Conservation (phyloP, 306 rosid species). For the Pachyrhizus erosus region DNA sequence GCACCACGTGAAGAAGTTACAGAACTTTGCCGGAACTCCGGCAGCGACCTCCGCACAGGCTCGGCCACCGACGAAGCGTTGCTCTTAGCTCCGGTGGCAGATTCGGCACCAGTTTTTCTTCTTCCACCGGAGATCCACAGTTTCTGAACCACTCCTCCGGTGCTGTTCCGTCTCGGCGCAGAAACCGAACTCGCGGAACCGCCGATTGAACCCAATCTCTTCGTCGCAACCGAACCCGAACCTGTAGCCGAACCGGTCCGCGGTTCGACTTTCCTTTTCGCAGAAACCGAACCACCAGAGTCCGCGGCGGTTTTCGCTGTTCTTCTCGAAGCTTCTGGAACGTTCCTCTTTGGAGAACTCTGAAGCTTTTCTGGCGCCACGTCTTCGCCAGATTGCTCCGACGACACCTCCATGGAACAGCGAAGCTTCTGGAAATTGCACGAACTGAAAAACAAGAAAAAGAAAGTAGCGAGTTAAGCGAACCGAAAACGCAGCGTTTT, state of each 20-base stretch:
- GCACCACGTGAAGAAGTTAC: constrained; percentile 50
- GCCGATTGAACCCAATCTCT: constrained; percentile 56
- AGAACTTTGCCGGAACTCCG: constrained; percentile 76
- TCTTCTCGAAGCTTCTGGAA: constrained; percentile 46
- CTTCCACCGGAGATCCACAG: constrained; percentile 52
- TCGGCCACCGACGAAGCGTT: constrained; percentile 43
- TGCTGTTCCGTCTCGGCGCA: constrained; percentile 67
- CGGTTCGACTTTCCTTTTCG: constrained; percentile 58
- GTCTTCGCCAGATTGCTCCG: constrained; percentile 50
- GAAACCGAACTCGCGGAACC: constrained; percentile 56
- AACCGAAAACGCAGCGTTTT: constrained; percentile 48
- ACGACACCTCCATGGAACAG: constrained; percentile 67
- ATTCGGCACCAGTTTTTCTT: constrained; percentile 40
- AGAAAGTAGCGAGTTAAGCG: constrained; percentile 11
- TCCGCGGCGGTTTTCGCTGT: constrained; percentile 51
- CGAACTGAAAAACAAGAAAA: constrained; percentile 22
- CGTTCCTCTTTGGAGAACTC: constrained; percentile 38
- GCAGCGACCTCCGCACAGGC: constrained; percentile 68
- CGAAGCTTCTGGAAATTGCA: constrained; percentile 6
- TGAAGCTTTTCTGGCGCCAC: constrained; percentile 46
- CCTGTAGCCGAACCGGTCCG: constrained; percentile 39
- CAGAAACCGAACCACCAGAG: constrained; percentile 21
- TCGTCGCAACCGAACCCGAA: constrained; percentile 45
- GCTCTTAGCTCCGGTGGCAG: constrained; percentile 45
- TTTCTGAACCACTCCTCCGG: constrained; percentile 76